Evolutionary conservation across 768 basidiomycete genomes (phyloP).

Genomic region (Mycena amicta): DNA sequence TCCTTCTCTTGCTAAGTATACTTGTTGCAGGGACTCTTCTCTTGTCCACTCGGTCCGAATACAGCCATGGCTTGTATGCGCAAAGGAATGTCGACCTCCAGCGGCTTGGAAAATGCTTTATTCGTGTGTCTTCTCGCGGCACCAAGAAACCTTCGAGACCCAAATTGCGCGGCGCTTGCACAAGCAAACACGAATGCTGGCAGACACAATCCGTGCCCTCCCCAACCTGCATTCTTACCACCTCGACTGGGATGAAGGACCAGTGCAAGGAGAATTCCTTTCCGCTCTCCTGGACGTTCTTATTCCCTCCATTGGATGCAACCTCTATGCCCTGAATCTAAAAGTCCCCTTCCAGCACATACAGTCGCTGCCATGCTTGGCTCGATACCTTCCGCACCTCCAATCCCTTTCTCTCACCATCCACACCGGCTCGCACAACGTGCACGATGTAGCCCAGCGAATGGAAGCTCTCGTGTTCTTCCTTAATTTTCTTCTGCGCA

Average conservation of each 20-base stretch:
- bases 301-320: constrained; percentile 34
- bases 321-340: constrained; percentile 37
- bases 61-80: constrained; percentile 44
- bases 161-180: constrained; percentile 36
- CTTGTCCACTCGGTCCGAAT: constrained; percentile 39
- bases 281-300: constrained; percentile 39
- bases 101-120: constrained; percentile 32
- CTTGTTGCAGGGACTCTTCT: constrained; percentile 26
- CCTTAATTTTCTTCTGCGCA: constrained; percentile 42
- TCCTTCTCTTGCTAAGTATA: neutral
- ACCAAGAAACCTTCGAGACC: constrained; percentile 34
- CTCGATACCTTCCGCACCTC: constrained; percentile 33
- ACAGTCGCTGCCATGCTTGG: constrained; percentile 33
- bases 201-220: constrained; percentile 35
- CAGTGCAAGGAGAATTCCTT: constrained; percentile 40
- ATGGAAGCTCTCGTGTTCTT: constrained; percentile 49
- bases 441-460: constrained; percentile 33
- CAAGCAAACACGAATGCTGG: constrained; percentile 39
- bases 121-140: constrained; percentile 34
- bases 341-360: constrained; percentile 43
- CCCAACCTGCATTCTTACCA: constrained; percentile 38
- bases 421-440: constrained; percentile 32
- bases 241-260: constrained; percentile 43
- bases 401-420: constrained; percentile 39
- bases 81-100: constrained; percentile 34